A percentile compares a stretch with the other conserved stretches of the same genome.
These are phyloP conservation scores for Orbilia ellipsospora DNA, from an alignment of 2,329 filamentous ascomycete genomes.

Conservation along the genomic window DNA sequence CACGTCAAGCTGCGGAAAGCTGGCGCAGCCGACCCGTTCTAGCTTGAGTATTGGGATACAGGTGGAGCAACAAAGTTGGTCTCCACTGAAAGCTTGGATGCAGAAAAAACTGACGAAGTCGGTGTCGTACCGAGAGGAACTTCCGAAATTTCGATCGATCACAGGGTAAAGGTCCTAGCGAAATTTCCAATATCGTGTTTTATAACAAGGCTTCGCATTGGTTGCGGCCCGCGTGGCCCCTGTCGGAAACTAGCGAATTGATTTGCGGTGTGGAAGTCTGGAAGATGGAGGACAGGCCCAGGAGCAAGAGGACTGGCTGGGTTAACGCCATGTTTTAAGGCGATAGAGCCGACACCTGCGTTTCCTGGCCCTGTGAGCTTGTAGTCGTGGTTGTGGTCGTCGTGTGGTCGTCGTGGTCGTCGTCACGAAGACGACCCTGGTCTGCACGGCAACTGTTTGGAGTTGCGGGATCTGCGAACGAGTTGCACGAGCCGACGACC, in stretches of 20 bases:
- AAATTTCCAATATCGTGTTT: slow-evolving; percentile 2
- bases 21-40: slow-evolving; percentile 50
- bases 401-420: neutral
- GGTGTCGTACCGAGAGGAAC: neutral
- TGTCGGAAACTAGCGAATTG: slow-evolving; percentile 10
- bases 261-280: slow-evolving; percentile 6
- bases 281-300: neutral
- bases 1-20: slow-evolving; percentile 53
- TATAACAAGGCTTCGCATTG: no score
- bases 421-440: neutral
- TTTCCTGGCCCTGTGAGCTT: no score
- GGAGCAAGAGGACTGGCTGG: no score
- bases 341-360: no score
- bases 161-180: neutral
- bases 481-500: slow-evolving; percentile 23
- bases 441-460: slow-evolving; percentile 13
- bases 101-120: no score
- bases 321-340: no score
- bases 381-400: no score
- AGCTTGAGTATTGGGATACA: slow-evolving; percentile 5
- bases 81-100: slow-evolving; percentile 10
- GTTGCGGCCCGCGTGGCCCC: slow-evolving; percentile 3
- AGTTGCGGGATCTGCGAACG: slow-evolving; percentile 48
- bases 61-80: slow-evolving; percentile 46
- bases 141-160: slow-evolving; percentile 8